These are phyloP conservation scores for Cyclotella atomus DNA, from an alignment of 108 stramenopile genomes.

Conservation along the genomic window DNA sequence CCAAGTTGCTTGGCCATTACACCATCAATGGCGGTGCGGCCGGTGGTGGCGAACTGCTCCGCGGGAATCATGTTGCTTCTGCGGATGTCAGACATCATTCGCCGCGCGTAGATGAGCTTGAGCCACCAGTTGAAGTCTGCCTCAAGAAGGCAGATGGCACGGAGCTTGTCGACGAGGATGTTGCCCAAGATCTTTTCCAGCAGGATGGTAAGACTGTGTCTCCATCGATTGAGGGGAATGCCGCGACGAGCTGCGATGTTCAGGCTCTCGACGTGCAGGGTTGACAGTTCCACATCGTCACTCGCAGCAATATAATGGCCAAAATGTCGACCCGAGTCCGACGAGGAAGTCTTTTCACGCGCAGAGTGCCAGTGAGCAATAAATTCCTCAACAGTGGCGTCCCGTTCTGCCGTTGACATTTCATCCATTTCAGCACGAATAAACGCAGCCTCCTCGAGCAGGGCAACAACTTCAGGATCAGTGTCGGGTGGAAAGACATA, in stretches of 20 bases:
- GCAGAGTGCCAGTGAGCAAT: constrained; percentile 1
- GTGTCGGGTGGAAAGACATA: constrained; percentile 19
- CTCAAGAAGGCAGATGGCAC: constrained; percentile 27
- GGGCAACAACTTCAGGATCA: background rate
- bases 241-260: background rate
- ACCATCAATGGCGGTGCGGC: background rate
- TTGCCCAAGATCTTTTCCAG: constrained; percentile 32
- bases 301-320: constrained; percentile 21
- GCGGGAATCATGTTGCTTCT: background rate
- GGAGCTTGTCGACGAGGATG: constrained; percentile 16
- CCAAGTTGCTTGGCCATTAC: background rate
- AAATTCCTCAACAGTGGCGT: constrained; percentile 18
- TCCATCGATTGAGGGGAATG: constrained; percentile 14
- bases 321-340: constrained; percentile 13
- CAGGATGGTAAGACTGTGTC: constrained; percentile 8
- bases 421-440: background rate
- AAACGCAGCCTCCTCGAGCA: background rate
- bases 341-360: constrained; percentile 9
- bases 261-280: constrained; percentile 12
- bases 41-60: constrained; percentile 3
- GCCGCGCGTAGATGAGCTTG: constrained; percentile 9
- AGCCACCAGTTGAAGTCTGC: constrained; percentile 30
- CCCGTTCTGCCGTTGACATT: background rate
- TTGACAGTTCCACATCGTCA: background rate
- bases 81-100: constrained; percentile 6